Evolutionary conservation across 1,284 basidiomycete genomes (phyloP), one percentile per base, ranked within the genome.

Genomic region (Microbotryum scabiosae): DNA sequence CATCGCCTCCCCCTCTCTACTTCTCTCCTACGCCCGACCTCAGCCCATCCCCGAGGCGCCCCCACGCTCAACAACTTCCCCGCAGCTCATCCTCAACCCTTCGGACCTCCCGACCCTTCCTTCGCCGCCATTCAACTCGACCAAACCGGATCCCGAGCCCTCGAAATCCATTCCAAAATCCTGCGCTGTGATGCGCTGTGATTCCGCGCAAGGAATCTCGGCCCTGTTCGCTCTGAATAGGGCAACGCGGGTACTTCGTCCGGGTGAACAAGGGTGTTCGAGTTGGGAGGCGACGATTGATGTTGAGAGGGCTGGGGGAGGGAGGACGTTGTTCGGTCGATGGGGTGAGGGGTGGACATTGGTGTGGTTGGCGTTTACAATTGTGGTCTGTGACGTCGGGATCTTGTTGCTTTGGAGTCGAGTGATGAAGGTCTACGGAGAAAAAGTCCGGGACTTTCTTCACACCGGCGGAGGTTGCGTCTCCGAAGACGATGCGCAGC

Each of bases 151-250:
- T 14, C 46, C 7, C 57, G 64, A 51, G 61, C 64, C 4, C 12
- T 57, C 36, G 62, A 66, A 28, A 32, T 51, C 23, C 2, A 21
- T 10, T 10, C 57, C 5, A 63, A 51, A 52, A 26, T 66, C 45
- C 60, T 66, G 5, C 43, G 62, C 4, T 66, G 65, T 28, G 62
- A 63, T 66, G 5, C 43, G 62, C 4, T 66, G 65, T 28, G 62
- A 63, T n/a, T 45, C 25, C n/a, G 4, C 30, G 16, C 5, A 20
- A 2, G 50, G 48, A 1, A 1, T 32, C 4, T 62, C 57, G 8
- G 51, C 47, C 1, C 8, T 59, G 26, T 20, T 55, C 12, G 49
- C 21, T 4, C 57, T 51, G 43, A 45, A 51, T 8, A 62, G 60
- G 2, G 53, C 30, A 51, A 23, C 16, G 5, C 36, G 16, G 2